Percentiles rank a stretch among this genome's conserved stretches.
Evolutionary conservation across 176 grass and related monocot species (phyloP).

Genomic region (Zoysia pacifica): DNA sequence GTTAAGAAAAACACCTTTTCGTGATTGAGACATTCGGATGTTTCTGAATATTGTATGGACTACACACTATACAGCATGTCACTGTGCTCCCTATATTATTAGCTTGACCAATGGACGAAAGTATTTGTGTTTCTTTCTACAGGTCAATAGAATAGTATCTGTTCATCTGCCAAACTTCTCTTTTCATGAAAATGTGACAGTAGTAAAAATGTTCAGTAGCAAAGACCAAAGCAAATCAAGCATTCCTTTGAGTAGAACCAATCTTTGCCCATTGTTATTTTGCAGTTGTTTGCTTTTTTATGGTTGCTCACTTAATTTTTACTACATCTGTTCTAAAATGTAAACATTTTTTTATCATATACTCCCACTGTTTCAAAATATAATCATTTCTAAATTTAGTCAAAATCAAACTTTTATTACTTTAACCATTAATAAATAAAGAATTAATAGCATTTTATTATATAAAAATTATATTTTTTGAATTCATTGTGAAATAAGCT

Average conservation of each 20-base stretch:
- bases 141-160: background rate
- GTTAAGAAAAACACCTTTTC: conserved; percentile 49
- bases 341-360: too few relatives aligned
- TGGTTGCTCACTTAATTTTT: background rate
- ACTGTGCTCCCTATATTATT: background rate
- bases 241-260: background rate
- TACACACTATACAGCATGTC: background rate
- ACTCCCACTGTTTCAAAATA: too few relatives aligned
- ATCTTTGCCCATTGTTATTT: background rate
- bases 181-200: background rate
- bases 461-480: too few relatives aligned
- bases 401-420: too few relatives aligned
- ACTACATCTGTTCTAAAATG: background rate
- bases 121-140: background rate
- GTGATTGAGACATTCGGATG: conserved; percentile 29
- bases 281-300: background rate
- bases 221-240: background rate
- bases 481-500: too few relatives aligned
- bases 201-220: background rate
- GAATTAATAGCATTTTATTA: too few relatives aligned
- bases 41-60: background rate
- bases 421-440: too few relatives aligned
- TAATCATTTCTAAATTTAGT: too few relatives aligned
- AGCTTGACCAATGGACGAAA: background rate
- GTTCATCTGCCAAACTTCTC: background rate